Conservation (phyloP, 2,329 filamentous ascomycete genomes). For the Endothia cerciana region DNA sequence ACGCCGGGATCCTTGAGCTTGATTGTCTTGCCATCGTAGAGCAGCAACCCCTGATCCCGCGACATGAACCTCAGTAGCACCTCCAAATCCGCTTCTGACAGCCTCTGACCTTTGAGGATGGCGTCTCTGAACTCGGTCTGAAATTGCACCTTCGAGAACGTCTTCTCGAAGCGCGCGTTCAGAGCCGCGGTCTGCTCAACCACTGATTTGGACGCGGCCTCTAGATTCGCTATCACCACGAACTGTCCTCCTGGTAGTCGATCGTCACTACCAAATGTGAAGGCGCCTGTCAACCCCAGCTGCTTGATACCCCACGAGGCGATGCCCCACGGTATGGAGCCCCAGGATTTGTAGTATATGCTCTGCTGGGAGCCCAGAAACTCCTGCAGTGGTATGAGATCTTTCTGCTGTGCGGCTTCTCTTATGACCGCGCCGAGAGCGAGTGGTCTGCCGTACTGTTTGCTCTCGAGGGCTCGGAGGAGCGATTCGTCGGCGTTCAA, state of each 20-base stretch:
- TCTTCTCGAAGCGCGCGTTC: conserved; percentile 63
- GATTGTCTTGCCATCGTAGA: conserved; percentile 69
- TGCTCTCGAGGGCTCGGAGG: conserved; percentile 70
- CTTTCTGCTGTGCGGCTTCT: conserved; percentile 71
- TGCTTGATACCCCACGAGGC: conserved; percentile 77
- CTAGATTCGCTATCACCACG: conserved; percentile 67
- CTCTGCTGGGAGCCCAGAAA: conserved; percentile 70
- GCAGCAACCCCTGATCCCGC: conserved; percentile 64
- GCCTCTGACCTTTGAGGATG: conserved; percentile 50
- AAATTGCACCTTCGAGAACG: conserved; percentile 71
- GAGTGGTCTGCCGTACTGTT: conserved; percentile 79
- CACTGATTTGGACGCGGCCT: conserved; percentile 61
- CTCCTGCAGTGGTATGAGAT: conserved; percentile 70
- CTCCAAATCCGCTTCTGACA: conserved; percentile 69
- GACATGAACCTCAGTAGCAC: conserved; percentile 72
- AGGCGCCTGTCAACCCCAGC: conserved; percentile 62
- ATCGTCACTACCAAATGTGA: conserved; percentile 49
- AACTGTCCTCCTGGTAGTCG: conserved; percentile 64
- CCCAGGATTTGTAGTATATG: conserved; percentile 73
- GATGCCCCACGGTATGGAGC: conserved; percentile 70
- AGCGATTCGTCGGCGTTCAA: conserved; percentile 66
- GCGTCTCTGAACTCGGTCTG: conserved; percentile 58
- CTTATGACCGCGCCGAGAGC: conserved; percentile 77
- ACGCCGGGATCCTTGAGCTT: conserved; percentile 66
- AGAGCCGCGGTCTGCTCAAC: conserved; percentile 47